These are phyloP conservation scores for Epichloe glyceriae DNA, from an alignment of 2,329 filamentous ascomycete genomes.

Conservation along the genomic window DNA sequence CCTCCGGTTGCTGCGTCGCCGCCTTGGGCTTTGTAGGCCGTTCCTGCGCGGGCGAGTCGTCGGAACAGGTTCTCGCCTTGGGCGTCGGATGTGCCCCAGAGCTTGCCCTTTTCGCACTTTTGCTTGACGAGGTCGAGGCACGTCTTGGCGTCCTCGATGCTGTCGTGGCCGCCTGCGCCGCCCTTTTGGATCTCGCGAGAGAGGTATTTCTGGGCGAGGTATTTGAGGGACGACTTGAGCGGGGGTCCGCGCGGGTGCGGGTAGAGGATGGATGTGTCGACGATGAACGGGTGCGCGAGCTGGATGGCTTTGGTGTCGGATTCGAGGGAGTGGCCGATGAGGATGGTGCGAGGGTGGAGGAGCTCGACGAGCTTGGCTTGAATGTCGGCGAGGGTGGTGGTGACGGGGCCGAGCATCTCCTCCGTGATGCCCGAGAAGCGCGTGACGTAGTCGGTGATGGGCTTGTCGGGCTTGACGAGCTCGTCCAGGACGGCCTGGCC, in stretches of 20 bases:
- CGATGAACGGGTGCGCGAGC: slow-evolving; percentile 80
- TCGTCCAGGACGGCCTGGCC: slow-evolving; percentile 74
- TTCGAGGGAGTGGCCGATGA: slow-evolving; percentile 71
- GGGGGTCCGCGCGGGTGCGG: slow-evolving; percentile 84
- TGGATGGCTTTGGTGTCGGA: slow-evolving; percentile 74
- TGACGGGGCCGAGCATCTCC: slow-evolving; percentile 68
- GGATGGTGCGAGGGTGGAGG: slow-evolving; percentile 57
- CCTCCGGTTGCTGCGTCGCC: slow-evolving; percentile 44
- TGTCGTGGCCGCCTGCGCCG: slow-evolving; percentile 67
- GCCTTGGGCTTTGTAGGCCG: slow-evolving; percentile 47
- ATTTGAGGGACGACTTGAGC: slow-evolving; percentile 83
- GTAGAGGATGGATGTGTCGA: slow-evolving; percentile 83
- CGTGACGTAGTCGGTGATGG: slow-evolving; percentile 89
- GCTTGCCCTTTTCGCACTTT: slow-evolving; percentile 85
- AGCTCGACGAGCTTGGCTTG: slow-evolving; percentile 63
- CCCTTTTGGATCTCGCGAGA: slow-evolving; percentile 78
- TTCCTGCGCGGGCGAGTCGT: slow-evolving; percentile 54
- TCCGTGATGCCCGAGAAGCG: slow-evolving; percentile 85
- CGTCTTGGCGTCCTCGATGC: slow-evolving; percentile 80
- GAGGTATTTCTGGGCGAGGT: slow-evolving; percentile 74
- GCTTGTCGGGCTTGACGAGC: slow-evolving; percentile 76
- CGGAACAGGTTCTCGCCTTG: slow-evolving; percentile 83
- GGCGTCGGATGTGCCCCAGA: slow-evolving; percentile 70
- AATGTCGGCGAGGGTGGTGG: slow-evolving; percentile 71
- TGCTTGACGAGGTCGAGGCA: slow-evolving; percentile 88